Percentiles rank a stretch among this genome's conserved stretches.
phyloP scores from a whole-genome alignment of 345 rosid genomes.

The Theobroma cacao region DNA sequence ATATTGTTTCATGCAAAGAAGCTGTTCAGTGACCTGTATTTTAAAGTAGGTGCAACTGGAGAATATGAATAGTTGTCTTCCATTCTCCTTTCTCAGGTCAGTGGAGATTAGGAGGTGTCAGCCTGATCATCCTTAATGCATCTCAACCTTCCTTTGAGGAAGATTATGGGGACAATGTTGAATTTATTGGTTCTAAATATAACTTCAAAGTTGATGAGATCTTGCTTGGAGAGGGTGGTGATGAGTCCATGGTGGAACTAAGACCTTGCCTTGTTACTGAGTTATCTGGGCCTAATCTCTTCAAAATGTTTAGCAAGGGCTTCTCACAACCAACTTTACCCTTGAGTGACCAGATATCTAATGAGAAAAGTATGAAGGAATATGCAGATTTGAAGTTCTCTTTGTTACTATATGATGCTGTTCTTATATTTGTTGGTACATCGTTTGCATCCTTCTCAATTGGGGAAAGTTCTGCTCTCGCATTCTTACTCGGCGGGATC shows the following conservation, averaged over 20 bases:
- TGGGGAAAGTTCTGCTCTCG: conserved; percentile 50
- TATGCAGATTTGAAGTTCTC: conserved; percentile 79
- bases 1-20: background rate
- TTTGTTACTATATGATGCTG: conserved; percentile 47
- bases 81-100: conserved; percentile 58
- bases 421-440: conserved; percentile 51
- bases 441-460: conserved; percentile 34
- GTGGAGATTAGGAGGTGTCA: conserved; percentile 74
- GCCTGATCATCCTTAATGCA: conserved; percentile 36
- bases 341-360: conserved; percentile 26
- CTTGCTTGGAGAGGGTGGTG: conserved; percentile 70
- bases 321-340: conserved; percentile 23
- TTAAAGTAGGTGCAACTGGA: background rate
- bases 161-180: conserved; percentile 16
- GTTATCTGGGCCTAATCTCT: conserved; percentile 35
- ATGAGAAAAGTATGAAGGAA: conserved; percentile 81
- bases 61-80: background rate
- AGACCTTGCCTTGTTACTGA: conserved; percentile 45
- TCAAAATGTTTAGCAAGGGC: conserved; percentile 26
- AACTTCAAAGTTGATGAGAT: conserved; percentile 63
- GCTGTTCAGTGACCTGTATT: background rate
- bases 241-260: conserved; percentile 68
- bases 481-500: conserved; percentile 72
- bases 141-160: conserved; percentile 23
- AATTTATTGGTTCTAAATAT: conserved; percentile 33